Base-by-base conservation (phyloP, 495 filamentous ascomycete genomes). In the Mytilinidion resinicola region DNA sequence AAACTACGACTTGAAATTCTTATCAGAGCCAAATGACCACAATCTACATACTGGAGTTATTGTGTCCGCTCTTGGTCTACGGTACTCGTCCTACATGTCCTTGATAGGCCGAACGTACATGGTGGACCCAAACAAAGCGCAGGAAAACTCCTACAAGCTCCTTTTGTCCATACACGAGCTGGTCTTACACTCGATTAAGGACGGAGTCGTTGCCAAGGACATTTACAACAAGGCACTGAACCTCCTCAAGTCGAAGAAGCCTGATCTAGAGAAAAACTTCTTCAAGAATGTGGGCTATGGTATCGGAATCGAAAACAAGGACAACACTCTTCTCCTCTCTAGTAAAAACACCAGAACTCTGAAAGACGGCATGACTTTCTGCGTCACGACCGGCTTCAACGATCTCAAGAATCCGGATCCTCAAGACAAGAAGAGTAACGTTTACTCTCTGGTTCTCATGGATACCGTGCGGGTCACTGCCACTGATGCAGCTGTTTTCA, bases 361-460 rank as follows among this genome's bases (percentile, higher is more conserved):
- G 51, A 93, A 89, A 69, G 95, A 96, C 69, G 95, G 95, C 62
- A 99, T 97, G 93, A 97, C 95, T 4, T 78, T 99, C 42, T 86
- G 84, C 66, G 79, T 99, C 61, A 89, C 85, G 9, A 86, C 91
- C 39, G 91, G 93, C 1, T 86, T 99, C 71, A 85, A 78, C 53
- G 91, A 96, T 68, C 77, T 99, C 19, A 80, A 88, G 67, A 95
- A 98, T 62, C 79, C 84, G 9, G 82, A 84, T 17, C 80, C 89
- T 0, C 88, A 91, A 69, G 90, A 93, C 63, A 89, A 90, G 75
- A 87, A 88, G 67, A 91, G 86, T 70, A 87, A 88, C 57, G 79
- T 78, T 7, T 99, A 97, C 65, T 92, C 91, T 7, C 79, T 99
- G 62, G 79, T 95, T 42, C 82, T 99, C 39, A 89, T 86, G 9